Conservation (phyloP, 495 filamentous ascomycete species). For the Penicillium manginii region DNA sequence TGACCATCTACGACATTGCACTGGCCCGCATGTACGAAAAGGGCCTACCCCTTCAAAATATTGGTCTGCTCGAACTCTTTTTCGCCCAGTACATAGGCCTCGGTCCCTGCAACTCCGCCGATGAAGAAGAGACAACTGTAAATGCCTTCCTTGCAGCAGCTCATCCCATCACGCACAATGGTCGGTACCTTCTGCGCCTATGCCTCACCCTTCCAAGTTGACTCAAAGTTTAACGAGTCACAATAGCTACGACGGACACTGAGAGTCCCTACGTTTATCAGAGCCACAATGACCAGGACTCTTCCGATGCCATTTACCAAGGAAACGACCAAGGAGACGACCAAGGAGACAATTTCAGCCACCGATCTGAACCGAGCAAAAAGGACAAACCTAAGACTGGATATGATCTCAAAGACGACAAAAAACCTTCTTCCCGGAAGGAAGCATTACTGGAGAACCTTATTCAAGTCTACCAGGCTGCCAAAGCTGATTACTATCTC, state of each 20-base stretch:
- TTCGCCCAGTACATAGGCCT: conserved; percentile 38
- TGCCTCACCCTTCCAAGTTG: background rate
- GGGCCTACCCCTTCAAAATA: conserved; percentile 27
- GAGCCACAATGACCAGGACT: background rate
- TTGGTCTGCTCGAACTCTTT: conserved; percentile 43
- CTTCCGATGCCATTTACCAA: no score
- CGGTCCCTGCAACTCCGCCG: background rate
- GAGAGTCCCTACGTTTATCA: background rate
- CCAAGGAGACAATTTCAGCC: background rate
- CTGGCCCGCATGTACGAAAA: conserved; percentile 36
- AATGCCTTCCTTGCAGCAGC: conserved; percentile 12
- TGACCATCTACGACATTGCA: conserved; percentile 46
- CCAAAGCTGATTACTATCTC: conserved; percentile 43
- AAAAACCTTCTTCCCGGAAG: background rate
- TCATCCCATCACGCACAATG: conserved; percentile 12
- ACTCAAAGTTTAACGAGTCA: background rate
- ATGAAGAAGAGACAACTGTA: conserved; percentile 7
- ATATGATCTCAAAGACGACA: background rate
- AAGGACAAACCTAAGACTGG: background rate
- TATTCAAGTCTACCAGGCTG: conserved; percentile 38
- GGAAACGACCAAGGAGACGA: no score
- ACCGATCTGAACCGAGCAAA: background rate
- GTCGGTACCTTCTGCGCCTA: conserved; percentile 1
- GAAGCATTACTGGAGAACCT: conserved; percentile 30
- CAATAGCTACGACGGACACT: background rate